phyloP scores from a whole-genome alignment of 179 eudicot genomes.

The Silene vulgaris region DNA sequence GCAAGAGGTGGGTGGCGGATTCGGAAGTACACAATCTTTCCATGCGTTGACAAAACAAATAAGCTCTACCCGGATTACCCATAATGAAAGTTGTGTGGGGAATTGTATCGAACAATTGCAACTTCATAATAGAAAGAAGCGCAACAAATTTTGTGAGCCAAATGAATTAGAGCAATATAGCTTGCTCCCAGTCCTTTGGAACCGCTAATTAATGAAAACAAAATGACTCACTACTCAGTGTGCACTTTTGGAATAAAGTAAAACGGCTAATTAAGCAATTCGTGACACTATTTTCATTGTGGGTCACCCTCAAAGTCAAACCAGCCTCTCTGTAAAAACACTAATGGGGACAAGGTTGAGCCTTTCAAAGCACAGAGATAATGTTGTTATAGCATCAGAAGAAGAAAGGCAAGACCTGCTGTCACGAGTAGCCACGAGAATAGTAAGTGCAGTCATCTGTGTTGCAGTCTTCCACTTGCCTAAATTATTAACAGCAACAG shows the following conservation, averaged over 20 bases:
- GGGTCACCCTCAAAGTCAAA: not conserved
- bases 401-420: slow-evolving; percentile 50
- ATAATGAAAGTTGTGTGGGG: not conserved
- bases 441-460: slow-evolving; percentile 85
- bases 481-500: slow-evolving; percentile 93
- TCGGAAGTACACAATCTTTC: not conserved
- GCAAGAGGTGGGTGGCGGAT: not conserved
- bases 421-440: slow-evolving; percentile 80
- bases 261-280: not conserved
- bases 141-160: not conserved
- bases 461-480: slow-evolving; percentile 99
- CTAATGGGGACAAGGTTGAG: not conserved
- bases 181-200: not conserved
- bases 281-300: not conserved
- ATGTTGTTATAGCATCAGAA: not conserved
- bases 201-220: too few species aligned
- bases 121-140: not conserved
- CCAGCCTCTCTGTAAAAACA: not conserved
- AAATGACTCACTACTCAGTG: not conserved
- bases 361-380: not conserved
- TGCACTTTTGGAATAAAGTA: not conserved
- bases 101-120: not conserved
- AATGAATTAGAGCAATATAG: not conserved
- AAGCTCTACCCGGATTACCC: not conserved
- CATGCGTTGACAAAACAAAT: not conserved